Conservation (phyloP, 1,284 basidiomycete species). For the Papiliotrema laurentii region DNA sequence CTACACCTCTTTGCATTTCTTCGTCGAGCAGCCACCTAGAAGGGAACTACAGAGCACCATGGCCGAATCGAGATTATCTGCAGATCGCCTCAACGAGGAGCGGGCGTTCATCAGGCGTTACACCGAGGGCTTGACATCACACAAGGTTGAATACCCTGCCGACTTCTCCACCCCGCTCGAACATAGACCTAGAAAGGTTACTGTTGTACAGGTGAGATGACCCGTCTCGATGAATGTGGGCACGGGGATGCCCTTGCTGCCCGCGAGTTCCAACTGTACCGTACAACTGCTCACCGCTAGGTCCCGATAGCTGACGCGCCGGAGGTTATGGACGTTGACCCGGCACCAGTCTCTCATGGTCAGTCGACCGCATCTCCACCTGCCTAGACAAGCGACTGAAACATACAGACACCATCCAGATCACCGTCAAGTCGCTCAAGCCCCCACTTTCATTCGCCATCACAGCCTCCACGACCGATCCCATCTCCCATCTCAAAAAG, state of each 20-base stretch:
- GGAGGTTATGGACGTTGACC: conserved; percentile 34
- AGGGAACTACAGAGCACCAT: conserved; percentile 1
- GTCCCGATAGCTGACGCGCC: conserved; percentile 31
- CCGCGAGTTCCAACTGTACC: too few species aligned
- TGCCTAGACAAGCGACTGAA: conserved; percentile 4
- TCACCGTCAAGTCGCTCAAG: conserved; percentile 85
- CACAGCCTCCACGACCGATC: conserved; percentile 64
- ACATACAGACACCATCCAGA: conserved; percentile 53
- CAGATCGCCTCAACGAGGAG: conserved; percentile 59
- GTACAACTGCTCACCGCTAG: conserved; percentile 49
- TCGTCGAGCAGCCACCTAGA: not conserved
- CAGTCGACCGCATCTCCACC: conserved; percentile 1
- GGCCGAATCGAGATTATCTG: conserved; percentile 34
- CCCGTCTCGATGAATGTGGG: not conserved
- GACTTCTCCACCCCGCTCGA: conserved; percentile 71
- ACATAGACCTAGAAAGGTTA: conserved; percentile 67
- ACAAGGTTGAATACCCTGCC: conserved; percentile 65
- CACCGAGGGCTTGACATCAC: conserved; percentile 61
- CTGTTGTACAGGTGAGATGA: conserved; percentile 61
- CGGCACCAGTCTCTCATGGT: conserved; percentile 23
- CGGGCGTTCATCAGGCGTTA: conserved; percentile 68
- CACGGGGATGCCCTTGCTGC: not conserved
- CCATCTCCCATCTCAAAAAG: conserved; percentile 70
- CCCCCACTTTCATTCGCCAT: conserved; percentile 72
- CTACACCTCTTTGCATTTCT: not conserved